Base-by-base conservation (phyloP, 768 basidiomycete species). In the Boletus sp. region DNA sequence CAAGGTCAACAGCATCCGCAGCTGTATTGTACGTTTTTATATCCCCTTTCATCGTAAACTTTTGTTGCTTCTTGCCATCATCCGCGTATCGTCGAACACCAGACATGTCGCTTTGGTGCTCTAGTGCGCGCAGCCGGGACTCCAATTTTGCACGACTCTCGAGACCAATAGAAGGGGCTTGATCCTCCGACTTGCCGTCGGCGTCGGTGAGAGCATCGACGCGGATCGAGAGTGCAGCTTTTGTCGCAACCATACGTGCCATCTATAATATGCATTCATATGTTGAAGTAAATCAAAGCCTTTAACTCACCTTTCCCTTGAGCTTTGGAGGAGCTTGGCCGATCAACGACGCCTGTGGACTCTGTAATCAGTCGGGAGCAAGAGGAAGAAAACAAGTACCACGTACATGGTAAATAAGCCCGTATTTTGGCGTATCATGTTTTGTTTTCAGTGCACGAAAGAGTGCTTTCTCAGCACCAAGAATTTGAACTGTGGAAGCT, bases 211-310 rank as follows among this genome's bases (percentile, higher is more conserved):
- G 86, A 7, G 97, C 97, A 62, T 99, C 97, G 35, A 98, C 93
- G 72, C 97, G 96, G 64, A 97, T 93, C 5, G 96, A 96, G 14
- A 99, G 84, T 1, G 97, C 91, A 4, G 96, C 87, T 78, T 99
- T 99, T 45, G 97, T 98, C 46, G 97, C 95, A 30, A 98, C 93
- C 97, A 99, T 99, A 66, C 97, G 91, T 21, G 97, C 97, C 97
- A 98, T 98, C 87, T 90, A 63, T 7, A 50, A 47, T 29, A 43
- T 9, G 19, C 47, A 23, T 61, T 48, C 55, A 37, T 14, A 44
- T 30, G 45, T 11, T 42, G 51, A 34, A 40, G 9, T 19, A 30
- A 51, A 51, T 5, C 13, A 32, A 30, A 34, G 7, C 21, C 0
- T 47, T 38, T 9, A 2, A 56, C 77, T 64, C 45, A 87, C 89